Conservation (phyloP, 2,329 filamentous ascomycete species). For the Ceratocystis alfenasii region DNA sequence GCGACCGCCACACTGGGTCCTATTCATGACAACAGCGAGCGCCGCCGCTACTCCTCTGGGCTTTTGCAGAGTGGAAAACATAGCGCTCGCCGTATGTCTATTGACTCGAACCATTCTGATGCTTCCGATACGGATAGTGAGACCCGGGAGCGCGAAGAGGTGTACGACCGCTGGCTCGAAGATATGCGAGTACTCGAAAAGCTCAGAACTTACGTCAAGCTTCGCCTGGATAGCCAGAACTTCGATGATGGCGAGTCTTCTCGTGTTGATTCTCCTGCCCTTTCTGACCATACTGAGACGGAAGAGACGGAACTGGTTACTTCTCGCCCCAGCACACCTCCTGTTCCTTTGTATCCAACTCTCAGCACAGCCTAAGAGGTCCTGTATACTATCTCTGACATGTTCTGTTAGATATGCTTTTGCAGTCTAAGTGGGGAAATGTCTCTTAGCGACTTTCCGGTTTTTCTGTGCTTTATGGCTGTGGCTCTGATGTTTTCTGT, state of each 20-base stretch:
- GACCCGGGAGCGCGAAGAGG: slow-evolving; percentile 47
- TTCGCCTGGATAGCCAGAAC: slow-evolving; percentile 45
- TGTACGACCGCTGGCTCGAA: slow-evolving; percentile 53
- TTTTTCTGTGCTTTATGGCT: neutral
- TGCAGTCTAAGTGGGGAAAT: neutral
- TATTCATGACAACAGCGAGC: slow-evolving; percentile 50
- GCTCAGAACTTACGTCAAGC: slow-evolving; percentile 45
- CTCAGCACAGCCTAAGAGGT: slow-evolving; percentile 12
- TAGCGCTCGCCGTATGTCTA: slow-evolving; percentile 29
- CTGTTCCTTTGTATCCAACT: slow-evolving; percentile 21
- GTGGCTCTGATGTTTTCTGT: neutral
- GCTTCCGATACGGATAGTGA: slow-evolving; percentile 42
- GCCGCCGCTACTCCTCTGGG: slow-evolving; percentile 53
- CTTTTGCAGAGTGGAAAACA: slow-evolving; percentile 50
- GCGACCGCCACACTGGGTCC: slow-evolving; percentile 61
- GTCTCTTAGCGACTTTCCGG: neutral
- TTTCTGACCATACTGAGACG: neutral
- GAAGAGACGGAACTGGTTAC: slow-evolving; percentile 18
- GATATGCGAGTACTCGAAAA: slow-evolving; percentile 54
- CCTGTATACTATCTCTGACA: neutral
- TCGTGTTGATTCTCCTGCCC: slow-evolving; percentile 23
- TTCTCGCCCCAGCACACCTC: slow-evolving; percentile 12
- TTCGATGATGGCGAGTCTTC: slow-evolving; percentile 34
- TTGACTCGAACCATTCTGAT: slow-evolving; percentile 39
- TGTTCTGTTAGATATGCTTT: neutral